Evolutionary conservation across 169 alveolate species (phyloP).

Genomic region (Plasmodium knowlesi): DNA sequence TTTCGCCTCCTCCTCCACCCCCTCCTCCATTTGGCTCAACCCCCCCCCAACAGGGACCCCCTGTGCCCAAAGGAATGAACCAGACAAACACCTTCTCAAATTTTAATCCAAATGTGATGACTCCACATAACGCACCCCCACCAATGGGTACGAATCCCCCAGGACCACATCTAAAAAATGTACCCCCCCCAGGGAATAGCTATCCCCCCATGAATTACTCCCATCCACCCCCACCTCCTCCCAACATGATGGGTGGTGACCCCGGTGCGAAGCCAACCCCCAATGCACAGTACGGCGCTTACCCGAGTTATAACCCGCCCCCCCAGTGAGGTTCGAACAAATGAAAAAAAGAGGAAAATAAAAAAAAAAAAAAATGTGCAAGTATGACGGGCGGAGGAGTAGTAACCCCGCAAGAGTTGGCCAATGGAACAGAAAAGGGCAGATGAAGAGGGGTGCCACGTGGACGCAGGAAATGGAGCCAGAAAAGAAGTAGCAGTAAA

Average conservation of each 20-base stretch:
- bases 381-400: not conserved
- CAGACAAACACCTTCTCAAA: constrained; percentile 16
- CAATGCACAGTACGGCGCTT: constrained; percentile 16
- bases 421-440: not conserved
- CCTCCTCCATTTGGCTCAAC: constrained; percentile 12
- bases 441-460: not conserved
- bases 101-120: constrained; percentile 28
- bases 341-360: not conserved
- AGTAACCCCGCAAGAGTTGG: not conserved
- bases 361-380: no score
- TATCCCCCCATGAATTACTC: constrained; percentile 8
- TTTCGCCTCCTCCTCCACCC: constrained; percentile 43
- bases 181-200: not conserved
- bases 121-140: not conserved
- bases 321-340: not conserved
- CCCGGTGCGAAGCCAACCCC: not conserved
- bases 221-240: constrained; percentile 33
- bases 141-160: constrained; percentile 9
- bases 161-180: not conserved
- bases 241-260: constrained; percentile 14
- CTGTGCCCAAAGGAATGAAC: constrained; percentile 11
- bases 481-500: not conserved
- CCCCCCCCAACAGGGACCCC: not conserved
- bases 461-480: not conserved
- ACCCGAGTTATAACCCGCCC: constrained; percentile 54